Evolutionary conservation across 192 early-diverging fungal genomes (phyloP).

Genomic region (Coemansia sp.): DNA sequence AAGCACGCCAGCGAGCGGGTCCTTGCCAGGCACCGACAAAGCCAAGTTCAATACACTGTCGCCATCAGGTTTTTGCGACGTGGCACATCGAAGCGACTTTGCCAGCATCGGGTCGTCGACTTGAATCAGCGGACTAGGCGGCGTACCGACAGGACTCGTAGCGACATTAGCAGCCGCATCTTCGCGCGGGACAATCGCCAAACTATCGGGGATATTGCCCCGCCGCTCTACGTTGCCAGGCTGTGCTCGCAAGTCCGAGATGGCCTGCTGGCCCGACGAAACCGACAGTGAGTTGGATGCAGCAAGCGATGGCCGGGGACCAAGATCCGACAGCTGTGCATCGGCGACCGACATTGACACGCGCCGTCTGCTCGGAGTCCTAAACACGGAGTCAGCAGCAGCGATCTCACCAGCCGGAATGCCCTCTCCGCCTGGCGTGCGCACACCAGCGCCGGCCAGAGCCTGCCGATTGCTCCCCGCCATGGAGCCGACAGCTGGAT

Average conservation of each 20-base stretch:
- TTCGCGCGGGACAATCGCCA: neutral
- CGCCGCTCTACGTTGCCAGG: neutral
- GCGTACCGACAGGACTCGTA: constrained; percentile 5
- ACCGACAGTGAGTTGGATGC: constrained; percentile 1
- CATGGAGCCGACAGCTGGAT: neutral
- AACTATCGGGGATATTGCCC: neutral
- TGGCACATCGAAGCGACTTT: constrained; percentile 17
- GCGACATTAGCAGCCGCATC: neutral
- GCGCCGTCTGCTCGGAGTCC: neutral
- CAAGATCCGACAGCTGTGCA: neutral
- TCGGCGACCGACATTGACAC: neutral
- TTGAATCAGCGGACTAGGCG: constrained; percentile 47
- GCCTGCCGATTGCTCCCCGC: neutral
- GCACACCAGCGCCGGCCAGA: neutral
- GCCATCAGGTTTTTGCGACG: constrained; percentile 1
- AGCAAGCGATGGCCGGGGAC: neutral
- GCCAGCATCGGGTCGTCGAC: constrained; percentile 25
- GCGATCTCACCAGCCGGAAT: neutral
- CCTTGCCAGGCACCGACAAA: neutral
- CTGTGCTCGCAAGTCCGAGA: neutral
- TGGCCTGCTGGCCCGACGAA: neutral
- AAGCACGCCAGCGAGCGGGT: neutral
- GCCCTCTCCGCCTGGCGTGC: no score
- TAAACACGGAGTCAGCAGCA: neutral
- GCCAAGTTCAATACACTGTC: neutral